These are phyloP conservation scores for Lactarius trivialis DNA, from an alignment of 768 basidiomycete genomes.

Conservation along the genomic window DNA sequence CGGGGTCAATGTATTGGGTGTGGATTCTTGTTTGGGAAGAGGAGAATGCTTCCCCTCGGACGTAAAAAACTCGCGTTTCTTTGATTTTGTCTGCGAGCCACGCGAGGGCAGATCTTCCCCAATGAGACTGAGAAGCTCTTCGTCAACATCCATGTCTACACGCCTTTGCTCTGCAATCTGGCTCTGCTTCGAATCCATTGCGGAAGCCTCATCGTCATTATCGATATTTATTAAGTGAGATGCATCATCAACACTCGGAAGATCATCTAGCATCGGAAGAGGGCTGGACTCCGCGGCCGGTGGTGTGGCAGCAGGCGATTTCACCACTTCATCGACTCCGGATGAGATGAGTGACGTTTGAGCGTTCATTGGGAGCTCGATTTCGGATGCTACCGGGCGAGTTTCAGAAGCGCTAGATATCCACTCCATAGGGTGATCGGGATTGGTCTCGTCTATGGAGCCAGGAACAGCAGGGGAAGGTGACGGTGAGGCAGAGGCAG, in stretches of 20 bases:
- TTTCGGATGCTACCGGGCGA: neutral
- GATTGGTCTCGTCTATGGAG: neutral
- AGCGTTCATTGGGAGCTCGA: neutral
- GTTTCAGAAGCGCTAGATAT: neutral
- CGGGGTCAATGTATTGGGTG: conserved; percentile 10
- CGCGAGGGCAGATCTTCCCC: conserved; percentile 34
- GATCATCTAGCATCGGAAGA: neutral
- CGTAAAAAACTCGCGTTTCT: conserved; percentile 1
- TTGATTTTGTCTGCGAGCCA: conserved; percentile 18
- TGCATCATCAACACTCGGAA: neutral
- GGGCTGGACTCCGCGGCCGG: neutral
- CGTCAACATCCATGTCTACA: conserved; percentile 51
- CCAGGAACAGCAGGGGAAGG: neutral
- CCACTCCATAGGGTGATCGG: neutral
- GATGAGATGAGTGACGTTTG: neutral
- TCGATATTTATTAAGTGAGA: neutral
- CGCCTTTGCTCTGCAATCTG: conserved; percentile 23
- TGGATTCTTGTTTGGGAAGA: conserved; percentile 4
- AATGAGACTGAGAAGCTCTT: conserved; percentile 64
- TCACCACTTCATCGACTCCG: neutral
- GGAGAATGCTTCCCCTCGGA: neutral
- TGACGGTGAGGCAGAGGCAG: conserved; percentile 2
- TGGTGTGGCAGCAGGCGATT: neutral
- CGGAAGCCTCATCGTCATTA: neutral
- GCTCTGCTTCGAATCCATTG: neutral